Evolutionary conservation across 495 filamentous ascomycete species (phyloP), one percentile per base, ranked within the genome.

Genomic region (Penicillium lagena): DNA sequence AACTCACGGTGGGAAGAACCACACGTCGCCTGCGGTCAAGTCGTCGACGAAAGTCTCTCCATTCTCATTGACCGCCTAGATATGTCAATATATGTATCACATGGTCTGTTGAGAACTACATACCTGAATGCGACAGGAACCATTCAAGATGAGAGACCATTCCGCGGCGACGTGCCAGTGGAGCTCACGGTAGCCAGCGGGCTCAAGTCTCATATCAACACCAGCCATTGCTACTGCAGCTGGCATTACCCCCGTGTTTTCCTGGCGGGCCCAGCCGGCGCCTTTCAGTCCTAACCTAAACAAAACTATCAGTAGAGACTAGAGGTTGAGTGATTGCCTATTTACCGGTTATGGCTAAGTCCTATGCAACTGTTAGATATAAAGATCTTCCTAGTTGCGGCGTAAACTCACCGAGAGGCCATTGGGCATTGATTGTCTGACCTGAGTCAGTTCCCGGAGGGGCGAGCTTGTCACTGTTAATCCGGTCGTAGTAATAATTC

Each of bases 201-300:
- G 75, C 37, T 77, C 78, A 4, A 90, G 76, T 27, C 83, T 75
- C 86, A 90, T 90, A 51, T 89, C 78, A 1, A 89, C 86, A 39
- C 86, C 86, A 1, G 86, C 83, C 79, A 90, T 85, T 40, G 71
- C 72, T 8, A 64, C 80, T 11, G 83, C 81, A 29, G 66, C 70
- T 1, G 86, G 85, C 49, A 89, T 70, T 12, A 85, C 75, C 9
- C 70, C 63, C 2, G 66, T 58, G 44, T 86, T 84, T 59, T 87
- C 73, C 55, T 88, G 81, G 7, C 85, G 67, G 14, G 84, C 81
- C 81, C 80, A 90, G 1, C 85, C 85, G 7, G 81, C 71, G 37
- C 62, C 63, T 17, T 73, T 66, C 2, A 72, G 63, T 17, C 83
- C 84, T 12, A 79, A 62, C 22, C 68, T 70, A 13, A 7, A 22